Percentiles rank a stretch among this genome's conserved stretches.
phyloP scores from a whole-genome alignment of 2,329 filamentous ascomycete genomes.

The Penicillium decumbens region DNA sequence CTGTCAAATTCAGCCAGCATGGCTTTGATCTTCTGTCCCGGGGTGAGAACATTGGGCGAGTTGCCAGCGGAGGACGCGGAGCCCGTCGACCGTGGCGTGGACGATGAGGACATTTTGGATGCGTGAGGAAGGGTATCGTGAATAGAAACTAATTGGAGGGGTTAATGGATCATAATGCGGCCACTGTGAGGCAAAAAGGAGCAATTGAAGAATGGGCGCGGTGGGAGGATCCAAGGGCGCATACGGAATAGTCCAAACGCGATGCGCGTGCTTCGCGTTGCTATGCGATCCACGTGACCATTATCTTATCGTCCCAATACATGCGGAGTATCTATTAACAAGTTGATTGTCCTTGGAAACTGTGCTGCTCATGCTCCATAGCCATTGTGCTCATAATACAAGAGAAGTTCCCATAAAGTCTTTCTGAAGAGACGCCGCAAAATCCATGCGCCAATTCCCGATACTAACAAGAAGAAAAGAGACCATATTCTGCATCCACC shows the following conservation, averaged over 20 bases:
- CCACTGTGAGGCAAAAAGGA: constrained; percentile 1
- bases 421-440: constrained; percentile 12
- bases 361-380: constrained; percentile 21
- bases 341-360: constrained; percentile 1
- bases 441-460: constrained; percentile 5
- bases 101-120: constrained; percentile 29
- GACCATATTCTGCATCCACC: background rate
- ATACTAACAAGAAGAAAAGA: constrained; percentile 9
- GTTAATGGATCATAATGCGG: constrained; percentile 5
- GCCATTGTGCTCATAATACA: constrained; percentile 15
- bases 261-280: constrained; percentile 27
- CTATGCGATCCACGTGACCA: constrained; percentile 15
- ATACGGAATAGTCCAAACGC: constrained; percentile 16
- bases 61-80: constrained; percentile 25
- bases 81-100: constrained; percentile 34
- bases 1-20: constrained; percentile 48
- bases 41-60: constrained; percentile 39
- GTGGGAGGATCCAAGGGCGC: constrained; percentile 14
- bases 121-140: background rate
- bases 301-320: constrained; percentile 16
- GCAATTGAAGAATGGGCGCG: constrained; percentile 1
- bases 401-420: constrained; percentile 1
- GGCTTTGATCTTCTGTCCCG: constrained; percentile 47
- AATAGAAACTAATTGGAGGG: background rate
- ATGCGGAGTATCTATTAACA: background rate